Base-by-base conservation (phyloP, 805 yeast species). In the Ogataea salicorniae region DNA sequence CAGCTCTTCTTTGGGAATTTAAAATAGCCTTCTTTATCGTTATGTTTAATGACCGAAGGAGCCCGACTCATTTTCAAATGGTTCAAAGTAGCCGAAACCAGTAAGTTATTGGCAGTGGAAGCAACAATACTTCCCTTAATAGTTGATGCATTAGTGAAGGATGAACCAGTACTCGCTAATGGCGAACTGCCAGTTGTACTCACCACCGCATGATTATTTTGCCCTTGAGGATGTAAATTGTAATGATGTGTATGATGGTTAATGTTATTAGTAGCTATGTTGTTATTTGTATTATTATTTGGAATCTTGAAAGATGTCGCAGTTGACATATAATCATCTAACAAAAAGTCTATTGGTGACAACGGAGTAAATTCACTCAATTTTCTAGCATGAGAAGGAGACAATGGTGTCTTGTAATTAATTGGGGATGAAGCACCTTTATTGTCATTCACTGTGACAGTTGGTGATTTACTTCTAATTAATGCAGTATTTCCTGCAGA, bases 311-410 rank as follows among this genome's bases (percentile, higher is more conserved):
- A 34, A 9, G 45, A 46, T 2, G 37, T 33, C 7, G 48, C 48
- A 22, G 41, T 42, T 4, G 39, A 34, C 60, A 60, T 52, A 37
- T 57, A 56, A 34, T 60, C 64, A 38, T 64, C 68, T 13, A 62
- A 44, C 13, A 67, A 48, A 45, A 67, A 65, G 44, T 67, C 71
- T 42, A 66, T 65, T 4, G 72, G 72, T 1, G 72, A 65, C 15
- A 67, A 46, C 2, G 72, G 71, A 2, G 68, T 66, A 20, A 56
- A 51, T 42, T 63, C 68, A 35, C 63, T 61, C 18, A 66, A 41
- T 46, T 67, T 67, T 31, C 64, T 54, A 9, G 54, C 61, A 49
- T 66, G 62, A 1, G 45, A 55, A 2, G 68, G 67, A 0, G 70
- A 64, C 41, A 66, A 45, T 4, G 61, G 53, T 2, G 53, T 50